A percentile compares a stretch with the other conserved stretches of the same genome.
These are phyloP conservation scores for Synchytrium microbalum DNA, from an alignment of 371 early-diverging fungal species.

Conservation along the genomic window DNA sequence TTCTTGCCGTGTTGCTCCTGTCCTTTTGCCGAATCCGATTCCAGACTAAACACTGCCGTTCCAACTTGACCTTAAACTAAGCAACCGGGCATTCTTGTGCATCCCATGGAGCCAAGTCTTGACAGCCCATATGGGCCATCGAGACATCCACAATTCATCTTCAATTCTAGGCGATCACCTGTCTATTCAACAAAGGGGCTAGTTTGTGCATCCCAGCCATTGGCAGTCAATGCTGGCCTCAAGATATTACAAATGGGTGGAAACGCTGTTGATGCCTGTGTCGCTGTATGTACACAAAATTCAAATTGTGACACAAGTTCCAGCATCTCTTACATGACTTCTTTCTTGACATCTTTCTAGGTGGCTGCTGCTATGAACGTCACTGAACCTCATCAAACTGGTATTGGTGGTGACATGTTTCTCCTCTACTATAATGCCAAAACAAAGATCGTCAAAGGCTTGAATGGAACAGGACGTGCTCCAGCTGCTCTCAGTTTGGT, in stretches of 20 bases:
- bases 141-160: conserved; percentile 27
- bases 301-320: no score
- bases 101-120: background rate
- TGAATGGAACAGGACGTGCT: conserved; percentile 74
- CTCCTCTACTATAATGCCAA: conserved; percentile 69
- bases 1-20: background rate
- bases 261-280: conserved; percentile 88
- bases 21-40: no score
- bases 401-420: conserved; percentile 90
- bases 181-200: conserved; percentile 39
- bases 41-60: no score
- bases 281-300: conserved; percentile 43
- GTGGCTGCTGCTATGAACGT: conserved; percentile 36
- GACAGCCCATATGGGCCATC: no score
- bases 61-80: no score
- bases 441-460: conserved; percentile 44
- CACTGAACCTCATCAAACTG: conserved; percentile 76
- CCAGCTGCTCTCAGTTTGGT: conserved; percentile 54
- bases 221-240: conserved; percentile 71
- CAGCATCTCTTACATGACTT: conserved; percentile 63
- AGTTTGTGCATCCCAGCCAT: conserved; percentile 64
- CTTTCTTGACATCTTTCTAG: conserved; percentile 27
- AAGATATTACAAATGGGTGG: conserved; percentile 75
- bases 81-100: no score
- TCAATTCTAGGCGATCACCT: conserved; percentile 38